Base-by-base conservation (phyloP, 2,329 filamentous ascomycete species). In the Westerdykella sp. region DNA sequence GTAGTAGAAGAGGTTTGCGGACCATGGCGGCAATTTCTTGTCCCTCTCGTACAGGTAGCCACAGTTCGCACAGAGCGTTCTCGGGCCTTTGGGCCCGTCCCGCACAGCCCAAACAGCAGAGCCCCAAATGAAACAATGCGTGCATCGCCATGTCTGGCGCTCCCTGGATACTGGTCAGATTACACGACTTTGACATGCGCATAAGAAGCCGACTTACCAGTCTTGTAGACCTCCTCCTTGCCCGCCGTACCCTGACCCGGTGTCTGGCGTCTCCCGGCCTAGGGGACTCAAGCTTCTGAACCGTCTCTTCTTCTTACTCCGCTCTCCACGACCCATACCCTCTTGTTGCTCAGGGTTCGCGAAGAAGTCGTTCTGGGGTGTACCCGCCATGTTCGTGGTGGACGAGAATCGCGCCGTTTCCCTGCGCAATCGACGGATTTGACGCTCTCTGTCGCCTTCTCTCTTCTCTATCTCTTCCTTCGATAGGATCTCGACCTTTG, bases 391-490 rank as follows among this genome's bases (percentile, higher is more conserved):
- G 45, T 87, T 87, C 1, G 87, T 78, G 16, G 85, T 93, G 36
- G 87, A 91, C 45, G 87, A 93, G 65, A 97, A 95, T 21, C 89
- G 79, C 1, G 91, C 91, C 9, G 91, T 97, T 67, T 98, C 93
- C 62, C 93, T 78, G 43, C 93, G 79, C 49, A 96, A 71, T 46
- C 93, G 78, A 45, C 93, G 78, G 32, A 96, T 85, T 67, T 97
- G 88, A 43, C 93, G 77, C 68, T 98, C 93, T 34, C 93, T 80
- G 62, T 98, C 93, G 40, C 88, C 88, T 67, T 98, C 93, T 22
- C 93, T 81, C 71, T 95, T 95, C 69, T 98, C 93, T 42, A 98
- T 97, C 62, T 98, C 93, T 57, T 98, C 93, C 56, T 95, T 95
- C 32, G 84, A 90, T 2, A 98, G 71, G 0, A 72, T 69, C 53